Evolutionary conservation across 176 grass and related monocot genomes (phyloP).

Genomic region (Tillandsia leiboldiana): DNA sequence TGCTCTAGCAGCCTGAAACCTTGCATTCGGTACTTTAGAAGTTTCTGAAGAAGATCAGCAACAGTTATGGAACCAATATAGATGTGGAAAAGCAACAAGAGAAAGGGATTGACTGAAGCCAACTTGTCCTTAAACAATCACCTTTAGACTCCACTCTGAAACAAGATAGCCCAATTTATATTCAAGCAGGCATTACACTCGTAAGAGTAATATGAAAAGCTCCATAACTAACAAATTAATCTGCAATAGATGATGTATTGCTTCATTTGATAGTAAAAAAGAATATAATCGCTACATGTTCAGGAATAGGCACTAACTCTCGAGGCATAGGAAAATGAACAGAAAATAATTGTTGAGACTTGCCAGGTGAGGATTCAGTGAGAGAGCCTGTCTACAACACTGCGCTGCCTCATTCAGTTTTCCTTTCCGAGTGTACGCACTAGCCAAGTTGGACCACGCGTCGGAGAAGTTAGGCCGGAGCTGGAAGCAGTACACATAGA

Average conservation of each 20-base stretch:
- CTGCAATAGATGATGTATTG: too few species aligned
- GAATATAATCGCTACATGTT: too few species aligned
- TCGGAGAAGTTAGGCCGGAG: slow-evolving; percentile 80
- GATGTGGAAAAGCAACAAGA: background rate
- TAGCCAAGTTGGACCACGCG: slow-evolving; percentile 99
- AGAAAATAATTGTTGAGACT: background rate
- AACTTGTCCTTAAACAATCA: background rate
- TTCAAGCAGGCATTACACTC: too few species aligned
- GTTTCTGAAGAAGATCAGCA: slow-evolving; percentile 46
- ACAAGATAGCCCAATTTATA: background rate
- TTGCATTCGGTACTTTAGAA: slow-evolving; percentile 71
- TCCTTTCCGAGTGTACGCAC: slow-evolving; percentile 90
- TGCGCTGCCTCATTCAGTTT: slow-evolving; percentile 86
- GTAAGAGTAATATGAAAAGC: too few species aligned
- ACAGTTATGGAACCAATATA: background rate
- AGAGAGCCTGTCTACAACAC: slow-evolving; percentile 90
- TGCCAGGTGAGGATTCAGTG: slow-evolving; percentile 30
- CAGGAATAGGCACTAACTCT: slow-evolving; percentile 11
- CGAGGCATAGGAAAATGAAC: background rate
- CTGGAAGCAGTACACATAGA: slow-evolving; percentile 34
- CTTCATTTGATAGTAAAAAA: too few species aligned
- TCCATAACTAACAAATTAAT: too few species aligned
- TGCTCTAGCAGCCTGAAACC: slow-evolving; percentile 92
- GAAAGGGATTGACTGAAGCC: background rate
- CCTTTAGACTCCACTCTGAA: background rate